phyloP scores from a whole-genome alignment of 2,329 filamentous ascomycete genomes.

The Neocucurbitaria cava region DNA sequence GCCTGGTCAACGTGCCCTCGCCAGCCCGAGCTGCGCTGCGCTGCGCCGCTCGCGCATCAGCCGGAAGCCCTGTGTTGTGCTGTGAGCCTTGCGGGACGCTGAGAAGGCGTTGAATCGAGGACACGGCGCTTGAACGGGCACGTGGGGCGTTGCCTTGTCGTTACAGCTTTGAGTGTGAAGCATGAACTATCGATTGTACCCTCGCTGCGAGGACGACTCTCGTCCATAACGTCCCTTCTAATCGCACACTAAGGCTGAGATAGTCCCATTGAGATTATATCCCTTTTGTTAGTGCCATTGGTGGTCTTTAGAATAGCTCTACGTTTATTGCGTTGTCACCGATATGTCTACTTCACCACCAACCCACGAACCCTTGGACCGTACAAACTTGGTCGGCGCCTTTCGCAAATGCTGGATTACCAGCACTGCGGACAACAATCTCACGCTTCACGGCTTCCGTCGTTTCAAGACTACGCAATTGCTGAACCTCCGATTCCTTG shows the following conservation, averaged over 20 bases:
- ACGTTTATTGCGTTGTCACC: background rate
- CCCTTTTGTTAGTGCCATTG: too few species aligned
- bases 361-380: background rate
- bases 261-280: too few species aligned
- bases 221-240: too few species aligned
- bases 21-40: background rate
- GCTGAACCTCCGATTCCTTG: conserved; percentile 44
- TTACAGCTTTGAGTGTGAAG: too few species aligned
- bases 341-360: background rate
- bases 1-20: too few species aligned
- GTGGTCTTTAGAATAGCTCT: too few species aligned
- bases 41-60: background rate
- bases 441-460: conserved; percentile 32
- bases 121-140: too few species aligned
- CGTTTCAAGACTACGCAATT: conserved; percentile 39
- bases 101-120: too few species aligned
- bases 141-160: too few species aligned
- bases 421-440: conserved; percentile 26
- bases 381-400: background rate
- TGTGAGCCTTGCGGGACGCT: background rate
- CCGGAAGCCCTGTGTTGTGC: background rate
- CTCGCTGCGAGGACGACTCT: too few species aligned
- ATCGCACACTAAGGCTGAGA: too few species aligned
- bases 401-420: conserved; percentile 17
- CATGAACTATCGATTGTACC: too few species aligned